A percentile compares a stretch with the other conserved stretches of the same genome.
Conservation (phyloP, 164 flowering plant species). For the Umbilicus rupestris region DNA sequence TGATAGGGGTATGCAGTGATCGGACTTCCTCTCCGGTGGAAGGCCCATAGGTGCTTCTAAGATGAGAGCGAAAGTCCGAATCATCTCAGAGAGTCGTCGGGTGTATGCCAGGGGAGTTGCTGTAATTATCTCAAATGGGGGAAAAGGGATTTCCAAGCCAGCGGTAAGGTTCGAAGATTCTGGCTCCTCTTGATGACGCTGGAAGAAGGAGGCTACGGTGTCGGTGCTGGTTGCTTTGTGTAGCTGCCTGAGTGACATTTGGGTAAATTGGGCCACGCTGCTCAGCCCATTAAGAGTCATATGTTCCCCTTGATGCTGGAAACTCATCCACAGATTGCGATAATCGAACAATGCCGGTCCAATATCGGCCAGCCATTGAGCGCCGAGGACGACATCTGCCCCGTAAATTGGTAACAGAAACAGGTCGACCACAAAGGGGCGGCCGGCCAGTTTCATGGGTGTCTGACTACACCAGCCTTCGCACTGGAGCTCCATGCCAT, state of each 20-base stretch:
- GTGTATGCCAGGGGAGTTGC: neutral
- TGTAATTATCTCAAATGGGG: too few species aligned
- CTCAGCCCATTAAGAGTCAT: neutral
- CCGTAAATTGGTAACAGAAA: neutral
- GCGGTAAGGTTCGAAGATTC: too few species aligned
- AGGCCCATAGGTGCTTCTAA: neutral
- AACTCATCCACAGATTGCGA: neutral
- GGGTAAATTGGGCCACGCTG: neutral
- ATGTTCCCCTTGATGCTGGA: neutral
- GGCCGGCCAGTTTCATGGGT: neutral
- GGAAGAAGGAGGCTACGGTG: too few species aligned
- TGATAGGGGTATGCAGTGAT: neutral
- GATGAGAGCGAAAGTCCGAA: neutral
- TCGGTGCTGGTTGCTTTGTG: too few species aligned
- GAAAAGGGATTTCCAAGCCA: too few species aligned
- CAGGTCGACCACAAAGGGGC: neutral
- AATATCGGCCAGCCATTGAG: neutral
- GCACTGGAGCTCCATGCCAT: neutral
- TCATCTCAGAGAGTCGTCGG: neutral
- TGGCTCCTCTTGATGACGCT: too few species aligned
- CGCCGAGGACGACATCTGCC: neutral
- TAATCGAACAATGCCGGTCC: neutral
- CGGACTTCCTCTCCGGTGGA: neutral
- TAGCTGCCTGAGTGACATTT: neutral
- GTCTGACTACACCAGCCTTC: neutral